Evolutionary conservation across 2,329 filamentous ascomycete species (phyloP).

Genomic region (Herpotrichia juniperi): DNA sequence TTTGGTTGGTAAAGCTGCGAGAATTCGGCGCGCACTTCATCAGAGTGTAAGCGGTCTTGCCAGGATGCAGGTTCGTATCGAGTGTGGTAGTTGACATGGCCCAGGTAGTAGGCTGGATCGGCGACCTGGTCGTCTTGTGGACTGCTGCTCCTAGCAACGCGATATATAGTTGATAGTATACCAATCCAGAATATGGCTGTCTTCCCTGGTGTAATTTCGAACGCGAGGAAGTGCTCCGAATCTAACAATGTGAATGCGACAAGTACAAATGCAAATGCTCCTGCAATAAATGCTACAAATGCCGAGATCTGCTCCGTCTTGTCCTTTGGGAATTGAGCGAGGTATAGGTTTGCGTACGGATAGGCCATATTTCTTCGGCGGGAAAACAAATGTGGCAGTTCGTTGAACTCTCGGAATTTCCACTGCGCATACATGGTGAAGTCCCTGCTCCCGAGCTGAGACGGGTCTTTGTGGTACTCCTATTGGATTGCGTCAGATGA

Average conservation of each 20-base stretch:
- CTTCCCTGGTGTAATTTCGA: slow-evolving; percentile 87
- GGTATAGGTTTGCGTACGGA: slow-evolving; percentile 87
- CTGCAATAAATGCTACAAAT: slow-evolving; percentile 86
- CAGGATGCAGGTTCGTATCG: slow-evolving; percentile 91
- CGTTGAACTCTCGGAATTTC: slow-evolving; percentile 99
- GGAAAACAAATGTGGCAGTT: slow-evolving; percentile 89
- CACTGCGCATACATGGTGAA: slow-evolving; percentile 95
- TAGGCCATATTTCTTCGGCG: slow-evolving; percentile 93
- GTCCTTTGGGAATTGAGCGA: slow-evolving; percentile 95
- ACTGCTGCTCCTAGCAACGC: slow-evolving; percentile 79
- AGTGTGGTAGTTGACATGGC: slow-evolving; percentile 88
- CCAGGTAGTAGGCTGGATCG: slow-evolving; percentile 87
- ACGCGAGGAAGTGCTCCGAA: slow-evolving; percentile 86
- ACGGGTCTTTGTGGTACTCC: slow-evolving; percentile 95
- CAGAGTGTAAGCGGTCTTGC: slow-evolving; percentile 88
- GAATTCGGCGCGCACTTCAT: slow-evolving; percentile 91
- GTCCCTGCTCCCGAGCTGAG: slow-evolving; percentile 82
- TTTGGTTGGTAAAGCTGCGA: slow-evolving; percentile 90
- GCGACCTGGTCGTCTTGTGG: slow-evolving; percentile 87
- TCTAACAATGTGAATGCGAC: slow-evolving; percentile 85
- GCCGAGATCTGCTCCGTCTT: slow-evolving; percentile 85
- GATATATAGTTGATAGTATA: slow-evolving; percentile 82
- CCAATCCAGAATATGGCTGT: slow-evolving; percentile 92
- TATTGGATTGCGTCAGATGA: slow-evolving; percentile 42
- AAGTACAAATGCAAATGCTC: slow-evolving; percentile 84